These are phyloP conservation scores for Aspergillus sp. DNA, from an alignment of 2,329 filamentous ascomycete species.

Conservation along the genomic window DNA sequence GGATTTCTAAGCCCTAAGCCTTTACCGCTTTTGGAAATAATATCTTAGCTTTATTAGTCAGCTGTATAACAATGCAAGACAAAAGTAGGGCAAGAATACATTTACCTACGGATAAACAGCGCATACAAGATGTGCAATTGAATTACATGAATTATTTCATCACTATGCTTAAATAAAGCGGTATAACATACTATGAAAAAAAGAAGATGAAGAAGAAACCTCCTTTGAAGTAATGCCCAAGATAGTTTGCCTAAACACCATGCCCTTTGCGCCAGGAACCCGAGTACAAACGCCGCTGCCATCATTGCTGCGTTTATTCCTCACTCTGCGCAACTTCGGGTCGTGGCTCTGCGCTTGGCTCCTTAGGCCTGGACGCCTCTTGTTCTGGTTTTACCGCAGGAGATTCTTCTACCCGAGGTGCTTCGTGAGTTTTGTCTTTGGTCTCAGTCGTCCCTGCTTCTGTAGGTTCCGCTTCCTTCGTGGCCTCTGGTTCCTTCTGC, in stretches of 20 bases:
- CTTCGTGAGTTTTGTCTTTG: conserved; percentile 17
- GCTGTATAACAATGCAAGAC: neutral
- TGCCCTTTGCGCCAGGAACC: conserved; percentile 37
- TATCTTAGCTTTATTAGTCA: conserved; percentile 3
- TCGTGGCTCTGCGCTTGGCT: conserved; percentile 22
- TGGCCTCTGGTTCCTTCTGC: conserved; percentile 11
- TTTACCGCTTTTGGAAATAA: conserved; percentile 21
- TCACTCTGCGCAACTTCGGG: conserved; percentile 34
- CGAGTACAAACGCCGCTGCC: conserved; percentile 22
- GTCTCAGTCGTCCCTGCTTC: conserved; percentile 14
- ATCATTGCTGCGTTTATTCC: conserved; percentile 22
- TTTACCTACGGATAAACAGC: neutral
- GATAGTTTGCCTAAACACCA: conserved; percentile 34
- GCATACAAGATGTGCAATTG: neutral
- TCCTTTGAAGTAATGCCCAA: conserved; percentile 8
- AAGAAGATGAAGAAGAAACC: neutral
- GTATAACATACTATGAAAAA: conserved; percentile 1
- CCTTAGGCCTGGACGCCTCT: conserved; percentile 19
- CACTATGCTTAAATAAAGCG: neutral
- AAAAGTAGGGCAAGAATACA: neutral
- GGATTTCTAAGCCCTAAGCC: conserved; percentile 37
- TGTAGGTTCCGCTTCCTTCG: conserved; percentile 16
- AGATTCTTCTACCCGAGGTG: conserved; percentile 15
- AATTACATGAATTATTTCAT: conserved; percentile 3
- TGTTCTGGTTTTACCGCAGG: conserved; percentile 9